Conservation (phyloP, 805 yeast species). For the Nakazawaea sp. region DNA sequence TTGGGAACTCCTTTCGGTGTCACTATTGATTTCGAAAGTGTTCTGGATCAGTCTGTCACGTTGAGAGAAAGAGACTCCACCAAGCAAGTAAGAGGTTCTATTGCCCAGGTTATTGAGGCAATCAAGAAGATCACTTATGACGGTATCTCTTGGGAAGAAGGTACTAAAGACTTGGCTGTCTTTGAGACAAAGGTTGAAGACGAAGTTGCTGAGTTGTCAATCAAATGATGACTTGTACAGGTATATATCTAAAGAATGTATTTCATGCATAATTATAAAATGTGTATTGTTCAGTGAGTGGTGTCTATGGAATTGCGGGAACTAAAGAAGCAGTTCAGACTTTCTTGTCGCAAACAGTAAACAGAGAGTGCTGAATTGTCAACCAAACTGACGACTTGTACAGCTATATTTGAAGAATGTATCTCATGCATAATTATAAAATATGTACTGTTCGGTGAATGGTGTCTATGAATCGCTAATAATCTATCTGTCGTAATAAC, state of each 20-base stretch:
- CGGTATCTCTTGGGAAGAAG: constrained; percentile 79
- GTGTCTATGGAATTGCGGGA: too few relatives aligned
- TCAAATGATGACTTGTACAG: background rate
- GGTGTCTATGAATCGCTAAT: too few relatives aligned
- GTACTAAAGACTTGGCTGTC: constrained; percentile 62
- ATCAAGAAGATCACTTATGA: constrained; percentile 69
- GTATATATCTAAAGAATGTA: background rate
- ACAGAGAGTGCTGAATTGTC: constrained; percentile 15
- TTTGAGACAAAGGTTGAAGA: constrained; percentile 65
- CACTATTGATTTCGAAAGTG: constrained; percentile 92
- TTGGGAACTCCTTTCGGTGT: constrained; percentile 98
- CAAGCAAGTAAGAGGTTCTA: constrained; percentile 89
- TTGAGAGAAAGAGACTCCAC: constrained; percentile 97
- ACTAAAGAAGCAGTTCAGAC: too few relatives aligned
- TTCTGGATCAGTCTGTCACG: constrained; percentile 82
- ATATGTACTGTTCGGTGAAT: too few relatives aligned
- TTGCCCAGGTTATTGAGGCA: constrained; percentile 63
- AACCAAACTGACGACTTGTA: background rate
- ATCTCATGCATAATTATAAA: too few relatives aligned
- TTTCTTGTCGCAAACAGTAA: too few relatives aligned
- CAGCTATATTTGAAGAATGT: background rate
- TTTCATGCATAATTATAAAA: too few relatives aligned
- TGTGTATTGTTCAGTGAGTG: too few relatives aligned
- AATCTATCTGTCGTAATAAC: too few relatives aligned
- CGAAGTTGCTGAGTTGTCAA: constrained; percentile 14